phyloP scores from a whole-genome alignment of 2,329 filamentous ascomycete species.

The Colletotrichum orbiculare region DNA sequence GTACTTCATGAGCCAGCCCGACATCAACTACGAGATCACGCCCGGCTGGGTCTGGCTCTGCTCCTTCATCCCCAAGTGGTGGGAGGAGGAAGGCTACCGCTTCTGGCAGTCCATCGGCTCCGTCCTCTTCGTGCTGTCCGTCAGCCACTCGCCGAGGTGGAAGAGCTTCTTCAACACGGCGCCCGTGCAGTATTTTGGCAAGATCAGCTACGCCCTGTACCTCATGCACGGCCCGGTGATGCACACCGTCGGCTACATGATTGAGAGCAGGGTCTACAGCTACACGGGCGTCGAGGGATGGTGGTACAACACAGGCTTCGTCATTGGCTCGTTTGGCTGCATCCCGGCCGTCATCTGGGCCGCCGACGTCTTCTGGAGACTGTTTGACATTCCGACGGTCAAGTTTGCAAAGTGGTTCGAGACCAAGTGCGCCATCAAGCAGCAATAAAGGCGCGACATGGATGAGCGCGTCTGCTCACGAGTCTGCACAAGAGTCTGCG shows the following conservation, averaged over 20 bases:
- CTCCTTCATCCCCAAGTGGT: slow-evolving; percentile 60
- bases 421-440: slow-evolving; percentile 50
- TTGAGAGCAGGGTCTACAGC: slow-evolving; percentile 59
- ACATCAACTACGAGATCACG: slow-evolving; percentile 52
- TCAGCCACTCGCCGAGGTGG: slow-evolving; percentile 58
- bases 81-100: slow-evolving; percentile 60
- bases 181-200: slow-evolving; percentile 67
- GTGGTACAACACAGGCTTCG: slow-evolving; percentile 59
- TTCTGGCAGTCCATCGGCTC: slow-evolving; percentile 68
- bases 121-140: slow-evolving; percentile 61
- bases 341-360: slow-evolving; percentile 65
- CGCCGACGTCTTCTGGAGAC: slow-evolving; percentile 67
- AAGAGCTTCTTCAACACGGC: slow-evolving; percentile 62
- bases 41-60: slow-evolving; percentile 64
- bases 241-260: slow-evolving; percentile 64
- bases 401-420: slow-evolving; percentile 68
- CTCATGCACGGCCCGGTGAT: slow-evolving; percentile 69
- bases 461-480: slow-evolving; percentile 2
- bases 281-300: slow-evolving; percentile 59
- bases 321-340: slow-evolving; percentile 58
- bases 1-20: slow-evolving; percentile 63
- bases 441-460: slow-evolving; percentile 14
- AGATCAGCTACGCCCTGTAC: slow-evolving; percentile 70
- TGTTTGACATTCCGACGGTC: slow-evolving; percentile 66
- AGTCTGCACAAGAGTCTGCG: slow-evolving; percentile 15